Percentiles rank a stretch among this genome's conserved stretches.
These are phyloP conservation scores for Colletotrichum sp. DNA, from an alignment of 2,329 filamentous ascomycete genomes.

Conservation along the genomic window DNA sequence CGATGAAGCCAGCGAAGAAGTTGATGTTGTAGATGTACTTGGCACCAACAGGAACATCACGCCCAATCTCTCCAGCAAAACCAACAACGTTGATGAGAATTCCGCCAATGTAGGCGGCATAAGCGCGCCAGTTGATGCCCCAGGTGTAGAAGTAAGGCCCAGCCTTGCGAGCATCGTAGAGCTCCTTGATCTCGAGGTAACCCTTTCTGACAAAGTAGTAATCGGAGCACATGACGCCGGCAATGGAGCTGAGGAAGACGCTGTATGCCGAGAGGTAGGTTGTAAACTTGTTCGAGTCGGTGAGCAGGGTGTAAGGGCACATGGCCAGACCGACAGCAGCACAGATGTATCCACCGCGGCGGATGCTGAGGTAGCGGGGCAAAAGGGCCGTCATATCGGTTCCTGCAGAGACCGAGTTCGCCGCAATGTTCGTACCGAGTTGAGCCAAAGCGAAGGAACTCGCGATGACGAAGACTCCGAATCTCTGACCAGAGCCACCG, in stretches of 20 bases:
- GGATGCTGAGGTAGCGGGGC: conserved; percentile 82
- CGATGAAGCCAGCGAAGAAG: conserved; percentile 84
- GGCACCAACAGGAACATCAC: conserved; percentile 75
- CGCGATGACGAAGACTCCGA: conserved; percentile 78
- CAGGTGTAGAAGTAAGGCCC: conserved; percentile 76
- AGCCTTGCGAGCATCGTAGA: conserved; percentile 74
- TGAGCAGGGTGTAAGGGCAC: conserved; percentile 85
- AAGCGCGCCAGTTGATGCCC: conserved; percentile 85
- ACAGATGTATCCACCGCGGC: conserved; percentile 86
- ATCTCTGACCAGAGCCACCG: conserved; percentile 70
- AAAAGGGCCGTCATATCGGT: conserved; percentile 83
- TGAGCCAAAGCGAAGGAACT: conserved; percentile 78
- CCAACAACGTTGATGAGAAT: conserved; percentile 92
- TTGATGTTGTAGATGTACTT: conserved; percentile 90
- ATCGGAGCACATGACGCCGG: conserved; percentile 87
- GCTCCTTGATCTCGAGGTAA: conserved; percentile 77
- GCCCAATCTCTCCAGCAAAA: conserved; percentile 82
- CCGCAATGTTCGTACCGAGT: conserved; percentile 85
- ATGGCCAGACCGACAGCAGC: conserved; percentile 81
- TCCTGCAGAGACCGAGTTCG: conserved; percentile 83
- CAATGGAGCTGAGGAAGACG: conserved; percentile 92
- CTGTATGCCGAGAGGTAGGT: conserved; percentile 92
- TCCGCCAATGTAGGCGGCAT: conserved; percentile 80
- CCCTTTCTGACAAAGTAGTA: conserved; percentile 88
- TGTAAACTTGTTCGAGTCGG: conserved; percentile 80